Evolutionary conservation across 2,329 filamentous ascomycete species (phyloP).

Genomic region (Apiospora rasikravindrae): DNA sequence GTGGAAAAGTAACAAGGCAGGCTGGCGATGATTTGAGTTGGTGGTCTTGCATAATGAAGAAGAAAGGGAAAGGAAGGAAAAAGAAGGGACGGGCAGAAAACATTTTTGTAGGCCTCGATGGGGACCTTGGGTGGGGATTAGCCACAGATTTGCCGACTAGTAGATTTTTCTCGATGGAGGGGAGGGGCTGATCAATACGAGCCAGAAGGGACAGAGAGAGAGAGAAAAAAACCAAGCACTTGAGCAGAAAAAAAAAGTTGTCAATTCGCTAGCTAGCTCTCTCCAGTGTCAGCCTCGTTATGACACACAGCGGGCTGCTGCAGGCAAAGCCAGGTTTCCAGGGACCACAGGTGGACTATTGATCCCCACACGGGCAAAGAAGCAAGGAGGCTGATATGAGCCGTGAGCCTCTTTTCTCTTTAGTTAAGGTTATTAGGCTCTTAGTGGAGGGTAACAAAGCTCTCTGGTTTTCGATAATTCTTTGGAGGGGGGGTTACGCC

Average conservation of each 20-base stretch:
- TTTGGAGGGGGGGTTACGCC: background rate
- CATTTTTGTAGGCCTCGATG: constrained; percentile 27
- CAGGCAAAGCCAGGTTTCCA: background rate
- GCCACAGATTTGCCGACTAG: constrained; percentile 7
- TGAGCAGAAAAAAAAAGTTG: background rate
- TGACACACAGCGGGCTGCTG: constrained; percentile 3
- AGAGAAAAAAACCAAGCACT: background rate
- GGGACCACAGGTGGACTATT: constrained; percentile 2
- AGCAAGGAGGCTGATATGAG: constrained; percentile 16
- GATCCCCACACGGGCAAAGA: background rate
- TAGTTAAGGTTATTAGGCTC: constrained; percentile 12
- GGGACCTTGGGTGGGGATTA: background rate
- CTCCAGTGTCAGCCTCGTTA: background rate
- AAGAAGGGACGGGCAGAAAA: constrained; percentile 26
- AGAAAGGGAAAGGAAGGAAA: constrained; percentile 35
- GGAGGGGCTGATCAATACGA: background rate
- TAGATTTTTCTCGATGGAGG: background rate
- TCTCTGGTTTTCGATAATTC: background rate
- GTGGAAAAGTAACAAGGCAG: constrained; percentile 37
- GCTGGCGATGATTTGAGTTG: constrained; percentile 51
- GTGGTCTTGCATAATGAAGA: constrained; percentile 49
- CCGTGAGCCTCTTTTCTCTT: constrained; percentile 1
- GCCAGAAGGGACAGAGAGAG: background rate
- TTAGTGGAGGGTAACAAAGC: background rate
- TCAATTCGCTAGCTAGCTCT: background rate